A percentile compares a stretch with the other conserved stretches of the same genome.
Conservation (phyloP, 495 filamentous ascomycete species). For the Mytilinidion resinicola region DNA sequence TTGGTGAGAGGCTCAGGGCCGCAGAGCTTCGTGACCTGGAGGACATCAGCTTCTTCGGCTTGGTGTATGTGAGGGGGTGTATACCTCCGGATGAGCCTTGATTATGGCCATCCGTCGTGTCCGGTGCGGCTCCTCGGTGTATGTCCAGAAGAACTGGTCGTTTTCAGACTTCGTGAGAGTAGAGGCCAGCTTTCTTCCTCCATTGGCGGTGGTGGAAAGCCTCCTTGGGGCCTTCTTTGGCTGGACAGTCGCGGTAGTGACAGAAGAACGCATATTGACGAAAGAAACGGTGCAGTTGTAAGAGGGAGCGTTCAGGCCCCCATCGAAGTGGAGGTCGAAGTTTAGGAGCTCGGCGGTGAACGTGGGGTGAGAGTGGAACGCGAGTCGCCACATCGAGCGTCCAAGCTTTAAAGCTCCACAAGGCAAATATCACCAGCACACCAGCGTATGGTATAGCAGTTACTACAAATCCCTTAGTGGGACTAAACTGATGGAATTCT, state of each 20-base stretch:
- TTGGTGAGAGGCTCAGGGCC: slow-evolving; percentile 94
- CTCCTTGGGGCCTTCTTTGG: slow-evolving; percentile 11
- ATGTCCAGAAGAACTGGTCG: slow-evolving; percentile 81
- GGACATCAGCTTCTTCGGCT: neutral
- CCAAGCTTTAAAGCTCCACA: too few species aligned
- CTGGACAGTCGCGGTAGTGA: slow-evolving; percentile 24
- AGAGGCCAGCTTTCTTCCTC: neutral
- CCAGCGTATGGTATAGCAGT: too few species aligned
- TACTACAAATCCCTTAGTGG: too few species aligned
- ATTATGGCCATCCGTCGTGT: slow-evolving; percentile 89
- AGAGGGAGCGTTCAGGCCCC: too few species aligned
- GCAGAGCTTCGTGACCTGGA: slow-evolving; percentile 91
- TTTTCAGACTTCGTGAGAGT: slow-evolving; percentile 23
- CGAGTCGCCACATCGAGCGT: too few species aligned
- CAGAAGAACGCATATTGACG: slow-evolving; percentile 25
- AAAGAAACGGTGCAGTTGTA: neutral
- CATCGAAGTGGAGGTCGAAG: too few species aligned
- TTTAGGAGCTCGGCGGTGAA: too few species aligned
- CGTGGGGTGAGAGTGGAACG: too few species aligned
- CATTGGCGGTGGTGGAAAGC: neutral
- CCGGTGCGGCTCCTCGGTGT: slow-evolving; percentile 95
- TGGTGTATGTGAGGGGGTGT: neutral
- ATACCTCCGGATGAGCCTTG: slow-evolving; percentile 95
- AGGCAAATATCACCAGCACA: too few species aligned
- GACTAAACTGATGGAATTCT: too few species aligned